Evolutionary conservation across 441 rosid species (phyloP), one percentile per base, ranked within the genome.

Genomic region (Syzygium syzygioides): DNA sequence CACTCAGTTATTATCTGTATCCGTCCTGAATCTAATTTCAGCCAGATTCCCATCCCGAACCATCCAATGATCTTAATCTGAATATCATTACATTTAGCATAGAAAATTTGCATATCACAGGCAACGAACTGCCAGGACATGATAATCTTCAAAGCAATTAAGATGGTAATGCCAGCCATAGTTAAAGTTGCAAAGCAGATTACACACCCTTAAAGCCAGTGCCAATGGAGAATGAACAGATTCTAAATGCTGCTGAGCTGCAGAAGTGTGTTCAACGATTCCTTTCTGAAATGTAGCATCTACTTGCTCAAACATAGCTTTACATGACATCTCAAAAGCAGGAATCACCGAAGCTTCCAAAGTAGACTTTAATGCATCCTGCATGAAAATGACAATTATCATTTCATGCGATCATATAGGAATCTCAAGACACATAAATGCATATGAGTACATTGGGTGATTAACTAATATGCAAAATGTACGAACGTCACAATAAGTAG

Each of bases 281-380:
- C 96, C 96, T 91, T 92, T 93, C 92, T 95, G 95, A 88, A 95
- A 95, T 30, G 96, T 91, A 56, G 94, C 86, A 90, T 94, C 96
- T 19, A 95, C 91, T 93, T 95, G 98, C 83, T 93, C 95, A 91
- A 95, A 95, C 96, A 95, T 92, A 64, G 93, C 91, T 92, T 92
- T 93, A 92, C 96, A 95, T 53, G 98, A 92, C 91, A 87, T 92
- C 93, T 95, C 96, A 92, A 95, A 95, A 86, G 94, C 93, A 90
- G 98, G 98, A 86, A 94, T 90, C 90, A 95, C 88, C 48, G 93
- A 93, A 86, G 94, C 91, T 91, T 93, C 96, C 84, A 95, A 87
- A 89, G 92, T 85, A 37, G 94, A 93, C 91, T 91, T 95, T 88
- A 95, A 90, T 80, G 94, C 91, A 86, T 93, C 96, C 97, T 94